Percentiles rank a stretch among this genome's conserved stretches.
These are phyloP conservation scores for Scutellaria minor DNA, from an alignment of 257 asterid genomes.

Conservation along the genomic window DNA sequence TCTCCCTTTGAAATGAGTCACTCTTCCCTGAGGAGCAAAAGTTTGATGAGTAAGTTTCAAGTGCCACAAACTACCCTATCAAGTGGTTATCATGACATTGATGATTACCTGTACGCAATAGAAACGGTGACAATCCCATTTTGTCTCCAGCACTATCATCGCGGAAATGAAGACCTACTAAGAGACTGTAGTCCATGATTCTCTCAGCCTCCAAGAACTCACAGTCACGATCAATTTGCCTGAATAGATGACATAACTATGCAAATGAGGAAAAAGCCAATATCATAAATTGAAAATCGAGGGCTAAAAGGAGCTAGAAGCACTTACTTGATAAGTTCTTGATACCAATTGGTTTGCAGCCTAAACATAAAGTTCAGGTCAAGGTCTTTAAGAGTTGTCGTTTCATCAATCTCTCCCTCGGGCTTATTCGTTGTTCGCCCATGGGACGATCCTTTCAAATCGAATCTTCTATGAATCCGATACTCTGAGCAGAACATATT, in stretches of 20 bases:
- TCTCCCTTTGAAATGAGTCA: conserved; percentile 77
- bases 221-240: conserved; percentile 79
- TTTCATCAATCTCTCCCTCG: conserved; percentile 70
- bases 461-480: conserved; percentile 78
- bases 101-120: conserved; percentile 73
- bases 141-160: conserved; percentile 57
- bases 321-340: conserved; percentile 74
- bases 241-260: conserved; percentile 28
- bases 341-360: conserved; percentile 65
- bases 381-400: conserved; percentile 86
- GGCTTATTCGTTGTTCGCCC: conserved; percentile 77
- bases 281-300: background rate
- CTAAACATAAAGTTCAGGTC: conserved; percentile 71
- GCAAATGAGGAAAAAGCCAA: conserved; percentile 19
- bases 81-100: background rate
- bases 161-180: conserved; percentile 83
- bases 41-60: conserved; percentile 31
- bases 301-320: background rate
- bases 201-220: conserved; percentile 83
- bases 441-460: conserved; percentile 82
- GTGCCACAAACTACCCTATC: conserved; percentile 7
- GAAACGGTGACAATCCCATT: conserved; percentile 75
- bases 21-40: conserved; percentile 57
- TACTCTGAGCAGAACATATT: conserved; percentile 84
- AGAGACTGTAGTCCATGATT: conserved; percentile 89